phyloP scores from a whole-genome alignment of 2,329 filamentous ascomycete species.

The Aspergillus niger region DNA sequence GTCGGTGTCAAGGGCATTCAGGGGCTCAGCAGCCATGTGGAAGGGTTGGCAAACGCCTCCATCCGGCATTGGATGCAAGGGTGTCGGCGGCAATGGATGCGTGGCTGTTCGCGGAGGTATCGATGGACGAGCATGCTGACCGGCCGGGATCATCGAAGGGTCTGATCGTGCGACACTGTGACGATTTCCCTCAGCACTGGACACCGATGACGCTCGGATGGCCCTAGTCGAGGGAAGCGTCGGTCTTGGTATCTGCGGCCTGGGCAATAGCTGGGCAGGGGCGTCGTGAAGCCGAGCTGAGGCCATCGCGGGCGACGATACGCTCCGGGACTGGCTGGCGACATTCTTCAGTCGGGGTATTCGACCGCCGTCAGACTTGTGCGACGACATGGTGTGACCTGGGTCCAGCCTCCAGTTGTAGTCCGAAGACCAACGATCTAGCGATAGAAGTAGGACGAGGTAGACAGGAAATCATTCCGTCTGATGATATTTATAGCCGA shows the following conservation, averaged over 20 bases:
- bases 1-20: slow-evolving; percentile 19
- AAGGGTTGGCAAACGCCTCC: slow-evolving; percentile 8
- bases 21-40: slow-evolving; percentile 11
- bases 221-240: slow-evolving; percentile 24
- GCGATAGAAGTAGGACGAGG: slow-evolving; percentile 24
- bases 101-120: slow-evolving; percentile 34
- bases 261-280: slow-evolving; percentile 24
- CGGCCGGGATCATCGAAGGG: slow-evolving; percentile 24
- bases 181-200: slow-evolving; percentile 29
- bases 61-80: slow-evolving; percentile 7
- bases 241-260: slow-evolving; percentile 32
- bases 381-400: slow-evolving; percentile 41
- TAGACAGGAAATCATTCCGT: slow-evolving; percentile 36
- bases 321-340: slow-evolving; percentile 27
- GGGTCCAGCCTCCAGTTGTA: slow-evolving; percentile 28
- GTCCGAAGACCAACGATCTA: slow-evolving; percentile 31
- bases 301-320: slow-evolving; percentile 27
- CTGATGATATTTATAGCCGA: slow-evolving; percentile 7
- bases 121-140: slow-evolving; percentile 29
- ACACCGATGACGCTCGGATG: slow-evolving; percentile 32
- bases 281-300: slow-evolving; percentile 21
- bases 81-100: slow-evolving; percentile 21
- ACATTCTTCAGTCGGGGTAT: slow-evolving; percentile 33
- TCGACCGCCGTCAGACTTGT: slow-evolving; percentile 35
- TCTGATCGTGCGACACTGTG: slow-evolving; percentile 23